Percentiles rank a stretch among this genome's conserved stretches.
Evolutionary conservation across 2,329 filamentous ascomycete species (phyloP).

Genomic region (Xylaria sp.): DNA sequence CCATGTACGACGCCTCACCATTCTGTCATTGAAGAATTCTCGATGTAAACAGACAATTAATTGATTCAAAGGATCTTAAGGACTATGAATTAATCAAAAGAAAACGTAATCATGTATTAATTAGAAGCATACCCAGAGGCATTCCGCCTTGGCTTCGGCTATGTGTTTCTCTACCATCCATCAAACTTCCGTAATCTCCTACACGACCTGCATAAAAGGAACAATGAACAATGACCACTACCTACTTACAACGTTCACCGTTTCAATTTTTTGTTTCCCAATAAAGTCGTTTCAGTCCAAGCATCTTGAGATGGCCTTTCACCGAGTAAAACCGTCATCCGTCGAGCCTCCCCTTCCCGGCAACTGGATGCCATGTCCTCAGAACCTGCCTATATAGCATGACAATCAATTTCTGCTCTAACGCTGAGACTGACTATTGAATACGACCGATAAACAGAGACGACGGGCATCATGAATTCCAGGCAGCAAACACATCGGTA

Average conservation of each 20-base stretch:
- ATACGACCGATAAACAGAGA: constrained; percentile 23
- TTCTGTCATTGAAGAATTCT: no score
- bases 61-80: no score
- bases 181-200: constrained; percentile 14
- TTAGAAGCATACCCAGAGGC: constrained; percentile 23
- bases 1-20: no score
- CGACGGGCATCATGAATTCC: constrained; percentile 26
- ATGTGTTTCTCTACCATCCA: constrained; percentile 23
- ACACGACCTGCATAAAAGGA: constrained; percentile 7
- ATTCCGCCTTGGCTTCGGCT: constrained; percentile 21
- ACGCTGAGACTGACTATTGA: constrained; percentile 3
- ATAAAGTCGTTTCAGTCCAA: constrained; percentile 21
- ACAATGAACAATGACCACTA: constrained; percentile 14
- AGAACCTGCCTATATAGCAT: neutral
- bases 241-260: constrained; percentile 11
- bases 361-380: neutral
- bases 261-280: neutral
- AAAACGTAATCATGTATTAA: constrained; percentile 37
- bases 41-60: no score
- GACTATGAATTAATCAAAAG: neutral
- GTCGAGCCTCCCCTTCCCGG: constrained; percentile 1
- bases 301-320: constrained; percentile 9
- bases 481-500: constrained; percentile 53
- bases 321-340: constrained; percentile 16
- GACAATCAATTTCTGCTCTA: neutral